A percentile compares a stretch with the other conserved stretches of the same genome.
These are phyloP conservation scores for Prosopis cineraria DNA, from an alignment of 306 rosid species.

Conservation along the genomic window DNA sequence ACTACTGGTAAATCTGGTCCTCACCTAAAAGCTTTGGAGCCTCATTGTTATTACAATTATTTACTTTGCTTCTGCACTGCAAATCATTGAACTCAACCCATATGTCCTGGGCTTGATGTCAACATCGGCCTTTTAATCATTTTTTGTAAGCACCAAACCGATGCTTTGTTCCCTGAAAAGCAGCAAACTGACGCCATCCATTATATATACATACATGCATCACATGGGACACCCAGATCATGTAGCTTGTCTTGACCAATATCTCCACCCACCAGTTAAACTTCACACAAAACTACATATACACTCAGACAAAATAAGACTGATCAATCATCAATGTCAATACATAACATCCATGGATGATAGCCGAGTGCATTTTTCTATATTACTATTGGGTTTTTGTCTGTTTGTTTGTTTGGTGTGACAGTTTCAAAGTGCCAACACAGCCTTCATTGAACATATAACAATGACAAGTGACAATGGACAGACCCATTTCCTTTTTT, in stretches of 20 bases:
- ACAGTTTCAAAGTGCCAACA: not conserved
- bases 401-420: not conserved
- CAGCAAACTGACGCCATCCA: not conserved
- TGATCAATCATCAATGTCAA: not conserved
- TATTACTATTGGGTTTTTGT: not conserved
- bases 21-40: not conserved
- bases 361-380: not conserved
- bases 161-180: slow-evolving; percentile 17
- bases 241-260: not conserved
- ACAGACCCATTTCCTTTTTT: not conserved
- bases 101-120: not conserved
- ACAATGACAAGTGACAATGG: not conserved
- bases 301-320: not conserved
- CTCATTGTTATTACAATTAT: not conserved
- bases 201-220: not conserved
- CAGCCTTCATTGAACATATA: not conserved
- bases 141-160: not conserved
- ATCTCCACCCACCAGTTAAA: not conserved
- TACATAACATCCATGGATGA: not conserved
- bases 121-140: not conserved
- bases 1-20: no score
- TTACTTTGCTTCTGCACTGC: not conserved
- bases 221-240: not conserved
- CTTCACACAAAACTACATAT: not conserved
- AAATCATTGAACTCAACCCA: not conserved